Evolutionary conservation across 768 basidiomycete species (phyloP), one percentile per base, ranked within the genome.

Genomic region (Gelatoporia subvermispora): DNA sequence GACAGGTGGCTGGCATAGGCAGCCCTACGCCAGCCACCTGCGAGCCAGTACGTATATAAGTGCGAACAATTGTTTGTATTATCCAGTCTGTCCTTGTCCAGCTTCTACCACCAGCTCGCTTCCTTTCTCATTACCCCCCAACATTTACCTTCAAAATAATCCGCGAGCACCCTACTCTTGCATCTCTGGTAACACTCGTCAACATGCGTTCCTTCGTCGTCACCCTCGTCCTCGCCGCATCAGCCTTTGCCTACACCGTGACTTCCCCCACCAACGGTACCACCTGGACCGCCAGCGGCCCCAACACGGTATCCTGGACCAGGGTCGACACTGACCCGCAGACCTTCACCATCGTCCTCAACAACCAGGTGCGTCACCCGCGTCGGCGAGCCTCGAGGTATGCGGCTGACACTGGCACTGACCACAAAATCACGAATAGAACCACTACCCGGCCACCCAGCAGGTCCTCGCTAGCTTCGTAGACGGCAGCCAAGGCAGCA

Each of bases 301-400:
- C 72, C 45, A 83, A 81, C 56, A 60, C 54, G 15, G 67, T 90
- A 47, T 49, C 68, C 7, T 94, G 90, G 90, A 42, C 64, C 1
- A 74, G 75, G 4, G 89, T 90, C 51, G 50, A 53, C 46, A 87
- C 85, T 8, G 92, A 94, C 61, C 66, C 76, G 0, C 21, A 48
- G 44, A 88, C 77, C 67, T 91, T 93, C 65, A 78, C 85, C 13
- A 73, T 76, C 41, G 68, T 89, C 43, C 73, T 94, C 41, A 74
- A 72, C 53, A 87, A 88, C 68, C 64, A 72, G 61, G 88, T 82
- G 46, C 38, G 74, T 63, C 8, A 15, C 16, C n/a, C 13, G 3
- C 25, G 15, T 8, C 20, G 13, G 20, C 41, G 35, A 39, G n/a
- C 21, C 41, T 25, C 21, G 4, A 49, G 18, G 34, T n/a, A 43